Percentiles rank a stretch among this genome's conserved stretches.
Conservation (phyloP, 306 rosid species). For the Lupinus albus region DNA sequence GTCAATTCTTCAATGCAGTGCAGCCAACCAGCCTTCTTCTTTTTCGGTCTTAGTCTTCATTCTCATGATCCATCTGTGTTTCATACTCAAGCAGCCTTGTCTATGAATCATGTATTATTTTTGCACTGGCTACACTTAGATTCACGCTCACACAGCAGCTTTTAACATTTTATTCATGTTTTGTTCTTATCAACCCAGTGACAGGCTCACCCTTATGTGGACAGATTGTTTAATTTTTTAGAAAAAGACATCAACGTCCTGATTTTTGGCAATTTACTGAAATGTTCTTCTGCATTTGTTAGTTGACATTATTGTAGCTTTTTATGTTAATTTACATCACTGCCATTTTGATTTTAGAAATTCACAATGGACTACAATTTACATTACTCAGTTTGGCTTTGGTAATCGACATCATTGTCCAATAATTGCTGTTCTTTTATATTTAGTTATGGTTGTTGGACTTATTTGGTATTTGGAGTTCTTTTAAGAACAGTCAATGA, state of each 20-base stretch:
- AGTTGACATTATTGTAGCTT: not conserved
- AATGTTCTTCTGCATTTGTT: not conserved
- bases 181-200: too few species aligned
- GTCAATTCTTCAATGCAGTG: not conserved
- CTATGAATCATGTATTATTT: not conserved
- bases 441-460: not conserved
- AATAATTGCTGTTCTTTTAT: not conserved
- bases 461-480: not conserved
- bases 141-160: too few species aligned
- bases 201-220: too few species aligned
- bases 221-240: not conserved
- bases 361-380: too few species aligned
- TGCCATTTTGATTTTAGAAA: not conserved
- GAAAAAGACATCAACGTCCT: not conserved
- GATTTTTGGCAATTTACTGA: not conserved
- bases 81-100: not conserved
- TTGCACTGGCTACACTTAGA: too few species aligned
- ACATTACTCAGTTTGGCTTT: too few species aligned
- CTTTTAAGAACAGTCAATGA: not conserved
- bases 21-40: not conserved
- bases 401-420: not conserved
- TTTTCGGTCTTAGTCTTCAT: not conserved
- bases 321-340: not conserved
- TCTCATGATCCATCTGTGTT: not conserved
- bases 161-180: too few species aligned